Base-by-base conservation (phyloP, 2,329 filamentous ascomycete genomes). In the Trichoderma endophyticum region DNA sequence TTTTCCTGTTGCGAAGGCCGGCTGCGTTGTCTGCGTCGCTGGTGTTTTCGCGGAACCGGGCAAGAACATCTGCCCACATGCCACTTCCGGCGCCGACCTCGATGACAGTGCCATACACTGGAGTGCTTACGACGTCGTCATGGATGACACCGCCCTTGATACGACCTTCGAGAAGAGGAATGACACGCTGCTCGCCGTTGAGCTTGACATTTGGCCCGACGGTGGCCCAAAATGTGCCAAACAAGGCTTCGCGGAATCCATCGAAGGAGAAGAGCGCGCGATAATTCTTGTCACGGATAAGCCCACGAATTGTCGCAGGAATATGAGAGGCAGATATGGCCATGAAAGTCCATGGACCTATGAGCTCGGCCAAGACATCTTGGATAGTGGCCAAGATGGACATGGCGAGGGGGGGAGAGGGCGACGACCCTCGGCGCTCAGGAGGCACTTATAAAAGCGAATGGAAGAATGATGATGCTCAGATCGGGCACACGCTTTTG, bases 61-160 rank as follows among this genome's bases (percentile, higher is more conserved):
- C 77, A 70, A 90, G 88, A 21, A 90, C 78, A 43, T 86, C 83
- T 4, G 88, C 84, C 89, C 89, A 91, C 78, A 89, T 83, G 3
- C 90, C 90, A 2, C 80, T 84, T 3, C 88, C 90, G 1, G 90
- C 86, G 3, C 90, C 90, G 69, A 92, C 84, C 79, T 92, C 90
- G 57, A 91, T 78, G 6, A 90, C 86, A 2, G 85, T 81, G 3
- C 89, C 88, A 0, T 77, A 76, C 9, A 89, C 80, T 3, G 83
- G 83, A 71, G 80, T 76, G 70, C 78, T 77, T 24, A 77, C 79
- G 51, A 75, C 76, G 15, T 78, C 79, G 0, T 80, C 78, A 6
- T 82, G 73, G 48, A 83, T 75, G 3, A 54, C 21, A 12, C 67
- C 67, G 43, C 11, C 67, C 59, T 54, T 70, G 57, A 70, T 24